Evolutionary conservation across 2,329 filamentous ascomycete genomes (phyloP).

Genomic region (Aspergillus phoenicis): DNA sequence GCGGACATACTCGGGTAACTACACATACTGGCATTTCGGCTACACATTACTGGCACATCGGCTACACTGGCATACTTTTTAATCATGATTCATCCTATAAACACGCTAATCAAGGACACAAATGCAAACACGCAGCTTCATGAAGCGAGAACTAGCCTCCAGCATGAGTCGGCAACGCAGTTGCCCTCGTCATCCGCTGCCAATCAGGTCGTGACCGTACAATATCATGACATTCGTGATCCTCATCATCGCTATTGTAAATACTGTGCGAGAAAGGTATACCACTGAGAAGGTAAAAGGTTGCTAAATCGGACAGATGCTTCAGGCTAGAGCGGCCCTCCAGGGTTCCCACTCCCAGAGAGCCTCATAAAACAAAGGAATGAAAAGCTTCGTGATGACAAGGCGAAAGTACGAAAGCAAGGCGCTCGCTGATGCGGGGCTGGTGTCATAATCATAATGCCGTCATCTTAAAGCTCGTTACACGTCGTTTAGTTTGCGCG

Average conservation of each 20-base stretch:
- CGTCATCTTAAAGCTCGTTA: slow-evolving; percentile 25
- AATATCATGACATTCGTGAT: slow-evolving; percentile 47
- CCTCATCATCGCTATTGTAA: slow-evolving; percentile 43
- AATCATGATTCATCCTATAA: background rate
- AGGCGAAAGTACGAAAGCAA: slow-evolving; percentile 27
- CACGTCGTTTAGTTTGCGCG: slow-evolving; percentile 71
- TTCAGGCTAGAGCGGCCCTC: slow-evolving; percentile 21
- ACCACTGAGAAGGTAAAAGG: slow-evolving; percentile 39
- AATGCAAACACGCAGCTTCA: slow-evolving; percentile 21
- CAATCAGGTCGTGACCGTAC: slow-evolving; percentile 37
- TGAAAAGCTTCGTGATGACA: slow-evolving; percentile 21
- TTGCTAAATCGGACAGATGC: slow-evolving; percentile 31
- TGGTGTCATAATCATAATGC: slow-evolving; percentile 30
- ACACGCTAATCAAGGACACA: slow-evolving; percentile 23
- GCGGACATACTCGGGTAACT: too few species aligned
- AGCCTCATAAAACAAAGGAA: slow-evolving; percentile 13
- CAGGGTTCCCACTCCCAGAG: slow-evolving; percentile 10
- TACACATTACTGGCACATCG: too few species aligned
- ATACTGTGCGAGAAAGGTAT: slow-evolving; percentile 42
- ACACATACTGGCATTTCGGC: too few species aligned
- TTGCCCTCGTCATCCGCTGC: slow-evolving; percentile 27
- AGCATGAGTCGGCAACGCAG: slow-evolving; percentile 27
- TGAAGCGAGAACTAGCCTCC: slow-evolving; percentile 28
- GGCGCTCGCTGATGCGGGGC: slow-evolving; percentile 25
- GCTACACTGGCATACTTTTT: too few species aligned